phyloP scores from a whole-genome alignment of 2,329 filamentous ascomycete genomes.

The Neoascochyta sp. region DNA sequence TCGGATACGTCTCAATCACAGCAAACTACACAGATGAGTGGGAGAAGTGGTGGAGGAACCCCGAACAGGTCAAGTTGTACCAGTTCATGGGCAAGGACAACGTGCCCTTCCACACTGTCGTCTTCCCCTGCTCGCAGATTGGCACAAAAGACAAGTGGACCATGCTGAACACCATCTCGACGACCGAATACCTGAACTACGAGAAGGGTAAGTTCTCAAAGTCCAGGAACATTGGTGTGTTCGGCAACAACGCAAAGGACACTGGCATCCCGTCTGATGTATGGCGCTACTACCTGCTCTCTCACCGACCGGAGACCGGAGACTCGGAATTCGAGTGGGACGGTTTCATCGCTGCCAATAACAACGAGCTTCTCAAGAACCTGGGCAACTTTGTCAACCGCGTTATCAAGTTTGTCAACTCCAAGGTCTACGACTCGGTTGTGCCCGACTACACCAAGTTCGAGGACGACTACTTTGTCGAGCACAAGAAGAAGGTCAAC shows the following conservation, averaged over 20 bases:
- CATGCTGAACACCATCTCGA: slow-evolving; percentile 80
- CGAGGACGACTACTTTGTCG: slow-evolving; percentile 39
- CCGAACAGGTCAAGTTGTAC: slow-evolving; percentile 81
- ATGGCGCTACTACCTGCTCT: slow-evolving; percentile 90
- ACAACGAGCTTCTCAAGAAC: slow-evolving; percentile 79
- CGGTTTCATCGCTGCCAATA: slow-evolving; percentile 78
- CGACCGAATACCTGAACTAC: slow-evolving; percentile 65
- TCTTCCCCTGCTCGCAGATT: slow-evolving; percentile 84
- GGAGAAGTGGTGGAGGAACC: slow-evolving; percentile 93
- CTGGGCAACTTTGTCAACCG: slow-evolving; percentile 59
- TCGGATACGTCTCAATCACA: slow-evolving; percentile 93
- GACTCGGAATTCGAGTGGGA: slow-evolving; percentile 91
- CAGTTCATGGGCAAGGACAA: slow-evolving; percentile 94
- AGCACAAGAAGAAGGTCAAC: slow-evolving; percentile 61
- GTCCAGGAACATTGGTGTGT: slow-evolving; percentile 83
- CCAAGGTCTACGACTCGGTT: slow-evolving; percentile 65
- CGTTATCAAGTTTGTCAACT: slow-evolving; percentile 66
- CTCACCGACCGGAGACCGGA: slow-evolving; percentile 76
- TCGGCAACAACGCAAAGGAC: slow-evolving; percentile 83
- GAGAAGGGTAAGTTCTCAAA: slow-evolving; percentile 76
- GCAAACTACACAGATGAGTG: slow-evolving; percentile 84
- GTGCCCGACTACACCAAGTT: slow-evolving; percentile 65
- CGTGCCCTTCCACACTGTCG: slow-evolving; percentile 82
- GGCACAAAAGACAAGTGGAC: slow-evolving; percentile 86
- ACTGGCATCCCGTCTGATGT: slow-evolving; percentile 81